phyloP scores from a whole-genome alignment of 2,329 filamentous ascomycete species.

The Aspergillus costaricaensis region DNA sequence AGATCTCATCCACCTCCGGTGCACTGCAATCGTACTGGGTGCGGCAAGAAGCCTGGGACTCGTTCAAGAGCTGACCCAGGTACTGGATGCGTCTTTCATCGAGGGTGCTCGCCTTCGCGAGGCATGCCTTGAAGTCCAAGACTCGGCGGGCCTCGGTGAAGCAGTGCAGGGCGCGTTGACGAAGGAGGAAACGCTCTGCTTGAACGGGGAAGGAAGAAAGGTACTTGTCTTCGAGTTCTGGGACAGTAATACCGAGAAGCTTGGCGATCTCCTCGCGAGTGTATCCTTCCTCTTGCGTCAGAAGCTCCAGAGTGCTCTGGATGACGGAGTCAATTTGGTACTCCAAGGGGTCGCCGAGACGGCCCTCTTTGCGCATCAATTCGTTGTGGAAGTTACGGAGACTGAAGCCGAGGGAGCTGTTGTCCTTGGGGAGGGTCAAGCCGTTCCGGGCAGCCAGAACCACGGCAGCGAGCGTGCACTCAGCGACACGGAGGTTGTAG shows the following conservation, averaged over 20 bases:
- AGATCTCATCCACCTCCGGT: conserved; percentile 87
- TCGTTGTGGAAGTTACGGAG: conserved; percentile 84
- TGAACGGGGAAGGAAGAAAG: conserved; percentile 87
- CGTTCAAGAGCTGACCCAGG: conserved; percentile 83
- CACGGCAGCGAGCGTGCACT: conserved; percentile 84
- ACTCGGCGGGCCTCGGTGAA: conserved; percentile 88
- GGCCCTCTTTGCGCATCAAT: conserved; percentile 63
- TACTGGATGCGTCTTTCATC: conserved; percentile 68
- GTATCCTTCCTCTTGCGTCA: conserved; percentile 80
- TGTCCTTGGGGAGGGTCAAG: conserved; percentile 71
- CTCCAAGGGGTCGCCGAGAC: conserved; percentile 53
- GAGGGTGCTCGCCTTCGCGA: conserved; percentile 58
- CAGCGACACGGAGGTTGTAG: conserved; percentile 96
- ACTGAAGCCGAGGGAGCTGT: conserved; percentile 77
- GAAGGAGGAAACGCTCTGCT: conserved; percentile 82
- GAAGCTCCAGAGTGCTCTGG: conserved; percentile 66
- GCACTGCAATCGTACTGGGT: conserved; percentile 90
- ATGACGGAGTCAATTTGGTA: conserved; percentile 75
- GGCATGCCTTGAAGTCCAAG: conserved; percentile 74
- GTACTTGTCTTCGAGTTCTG: conserved; percentile 74
- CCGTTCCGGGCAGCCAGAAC: conserved; percentile 62
- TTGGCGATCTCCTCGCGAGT: conserved; percentile 80
- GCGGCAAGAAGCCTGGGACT: conserved; percentile 83
- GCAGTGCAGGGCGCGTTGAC: conserved; percentile 85
- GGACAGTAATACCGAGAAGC: conserved; percentile 67